Conservation (phyloP, 306 rosid genomes). For the Cicer cuneatum region DNA sequence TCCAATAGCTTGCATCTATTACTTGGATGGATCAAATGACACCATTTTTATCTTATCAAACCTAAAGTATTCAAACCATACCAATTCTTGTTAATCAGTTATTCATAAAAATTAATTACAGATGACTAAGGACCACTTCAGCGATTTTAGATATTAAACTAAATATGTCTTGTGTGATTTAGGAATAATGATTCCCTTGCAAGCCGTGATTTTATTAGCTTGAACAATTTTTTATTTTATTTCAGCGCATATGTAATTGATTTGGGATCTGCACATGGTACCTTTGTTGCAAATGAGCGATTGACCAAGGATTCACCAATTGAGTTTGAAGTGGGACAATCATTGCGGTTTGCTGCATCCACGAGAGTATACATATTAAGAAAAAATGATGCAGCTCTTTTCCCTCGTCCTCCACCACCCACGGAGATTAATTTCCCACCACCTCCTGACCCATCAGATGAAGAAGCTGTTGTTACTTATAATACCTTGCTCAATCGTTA, state of each 20-base stretch:
- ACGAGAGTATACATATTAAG: constrained; percentile 77
- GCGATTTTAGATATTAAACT: constrained; percentile 9
- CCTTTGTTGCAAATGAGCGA: constrained; percentile 98
- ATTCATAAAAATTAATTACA: constrained; percentile 5
- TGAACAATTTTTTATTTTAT: constrained; percentile 41
- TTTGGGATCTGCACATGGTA: constrained; percentile 98
- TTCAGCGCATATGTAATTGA: constrained; percentile 91
- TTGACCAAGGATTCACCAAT: constrained; percentile 88
- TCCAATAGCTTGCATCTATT: not conserved
- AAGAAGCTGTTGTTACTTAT: constrained; percentile 87
- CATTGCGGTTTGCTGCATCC: constrained; percentile 96
- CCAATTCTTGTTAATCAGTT: not conserved
- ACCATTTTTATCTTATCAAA: not conserved
- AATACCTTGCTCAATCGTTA: constrained; percentile 83
- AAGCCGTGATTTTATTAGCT: not conserved
- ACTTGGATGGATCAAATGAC: not conserved
- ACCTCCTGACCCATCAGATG: constrained; percentile 89
- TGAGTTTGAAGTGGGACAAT: constrained; percentile 95
- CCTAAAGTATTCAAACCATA: not conserved
- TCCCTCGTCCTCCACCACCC: constrained; percentile 72
- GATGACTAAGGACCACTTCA: constrained; percentile 11
- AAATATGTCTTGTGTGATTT: constrained; percentile 7
- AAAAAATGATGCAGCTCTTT: constrained; percentile 88
- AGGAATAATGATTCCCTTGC: constrained; percentile 28
- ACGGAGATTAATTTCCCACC: constrained; percentile 77